Evolutionary conservation across 2,329 filamentous ascomycete genomes (phyloP).

Genomic region (Venturia aucupariae): DNA sequence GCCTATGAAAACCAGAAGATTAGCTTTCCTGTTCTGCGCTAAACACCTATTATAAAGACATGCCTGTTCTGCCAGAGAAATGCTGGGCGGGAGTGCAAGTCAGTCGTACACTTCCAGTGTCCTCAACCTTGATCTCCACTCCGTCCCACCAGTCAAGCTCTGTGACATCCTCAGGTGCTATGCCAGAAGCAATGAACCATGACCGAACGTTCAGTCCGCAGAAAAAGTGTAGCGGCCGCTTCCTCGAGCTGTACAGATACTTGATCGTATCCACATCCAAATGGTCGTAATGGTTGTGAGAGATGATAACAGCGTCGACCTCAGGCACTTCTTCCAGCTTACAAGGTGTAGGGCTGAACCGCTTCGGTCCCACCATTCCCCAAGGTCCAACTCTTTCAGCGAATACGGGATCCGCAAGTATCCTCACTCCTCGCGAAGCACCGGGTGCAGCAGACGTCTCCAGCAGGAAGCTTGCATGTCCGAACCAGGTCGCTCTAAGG

Average conservation of each 20-base stretch:
- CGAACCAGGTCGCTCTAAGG: constrained; percentile 42
- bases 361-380: constrained; percentile 38
- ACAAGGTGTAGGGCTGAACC: constrained; percentile 45
- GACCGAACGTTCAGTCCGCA: constrained; percentile 32
- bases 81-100: constrained; percentile 42
- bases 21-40: constrained; percentile 21
- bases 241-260: constrained; percentile 30
- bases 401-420: constrained; percentile 47
- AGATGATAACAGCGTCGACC: constrained; percentile 43
- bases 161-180: constrained; percentile 31
- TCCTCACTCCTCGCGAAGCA: constrained; percentile 30
- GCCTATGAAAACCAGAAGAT: constrained; percentile 9
- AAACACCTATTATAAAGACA: neutral
- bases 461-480: constrained; percentile 41
- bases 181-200: constrained; percentile 29
- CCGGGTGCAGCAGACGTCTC: constrained; percentile 30
- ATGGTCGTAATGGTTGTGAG: constrained; percentile 45
- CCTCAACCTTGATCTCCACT: constrained; percentile 26
- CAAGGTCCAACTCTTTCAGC: constrained; percentile 40
- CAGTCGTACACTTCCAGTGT: constrained; percentile 31
- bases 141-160: constrained; percentile 45
- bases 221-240: constrained; percentile 33
- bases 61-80: constrained; percentile 32
- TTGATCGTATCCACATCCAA: constrained; percentile 39
- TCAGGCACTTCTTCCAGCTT: constrained; percentile 40